Evolutionary conservation across 78 protist genomes (phyloP), one percentile per base, ranked within the genome.

Genomic region (Dictyostelium citrinum): DNA sequence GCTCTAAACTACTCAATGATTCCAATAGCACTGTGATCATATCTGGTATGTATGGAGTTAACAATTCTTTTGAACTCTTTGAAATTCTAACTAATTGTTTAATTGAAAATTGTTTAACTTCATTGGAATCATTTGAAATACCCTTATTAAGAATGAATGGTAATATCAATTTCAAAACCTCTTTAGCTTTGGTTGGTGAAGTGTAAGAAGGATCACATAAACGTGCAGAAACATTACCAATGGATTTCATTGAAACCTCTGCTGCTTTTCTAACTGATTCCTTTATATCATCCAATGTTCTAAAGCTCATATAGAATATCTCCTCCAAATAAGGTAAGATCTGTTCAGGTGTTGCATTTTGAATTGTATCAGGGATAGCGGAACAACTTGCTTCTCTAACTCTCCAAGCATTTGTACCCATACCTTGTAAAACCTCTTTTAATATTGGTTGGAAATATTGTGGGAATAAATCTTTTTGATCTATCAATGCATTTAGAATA

Each of bases 271-370:
- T 93, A 8, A 95, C 95, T 0, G 96, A 81, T 76, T 95, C 97
- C 45, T 91, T 95, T 22, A 95, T 90, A 77, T 95, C 97, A 83
- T 95, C 97, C 35, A 95, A 60, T 11, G 90, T 84, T 81, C 97
- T 93, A 67, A 91, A 85, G 16, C 64, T 76, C 76, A 70, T 58
- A 27, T 58, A 68, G 71, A 86, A 95, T 10, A 95, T 14, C 55
- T 95, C 97, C 33, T 67, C 95, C 29, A 91, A 64, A 24, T 46
- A 76, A 8, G 83, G 94, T 8, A 64, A 9, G 0, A 95, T 27
- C 0, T 95, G 86, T 60, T 49, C 90, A 3, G 49, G 29, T 37
- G 96, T n/a, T 27, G 91, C 88, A 86, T 83, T 70, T 11, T 68
- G 10, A 37, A 95, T 61, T 10, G 90, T 70, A 72, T 90, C 97